Evolutionary conservation across 2,329 filamentous ascomycete genomes (phyloP).

Genomic region (Trichoderma cornu-damae): DNA sequence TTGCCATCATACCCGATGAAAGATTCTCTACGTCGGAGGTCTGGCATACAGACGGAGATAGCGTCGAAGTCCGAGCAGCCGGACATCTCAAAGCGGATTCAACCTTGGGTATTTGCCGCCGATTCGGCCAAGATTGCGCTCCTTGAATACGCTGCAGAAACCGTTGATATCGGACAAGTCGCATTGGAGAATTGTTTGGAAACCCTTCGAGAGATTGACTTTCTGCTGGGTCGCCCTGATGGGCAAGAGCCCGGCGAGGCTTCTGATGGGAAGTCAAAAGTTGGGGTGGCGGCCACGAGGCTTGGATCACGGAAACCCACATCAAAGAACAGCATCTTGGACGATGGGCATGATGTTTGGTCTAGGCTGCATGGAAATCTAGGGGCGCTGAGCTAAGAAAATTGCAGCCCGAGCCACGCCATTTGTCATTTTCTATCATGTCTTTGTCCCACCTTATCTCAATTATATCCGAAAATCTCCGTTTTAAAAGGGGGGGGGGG

Average conservation of each 20-base stretch:
- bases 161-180: constrained; percentile 53
- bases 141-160: constrained; percentile 54
- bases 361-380: constrained; percentile 49
- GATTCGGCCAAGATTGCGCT: constrained; percentile 56
- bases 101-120: constrained; percentile 56
- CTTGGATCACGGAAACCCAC: constrained; percentile 1
- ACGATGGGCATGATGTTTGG: constrained; percentile 41
- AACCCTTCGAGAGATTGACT: constrained; percentile 45
- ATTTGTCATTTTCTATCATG: background rate
- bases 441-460: constrained; percentile 4
- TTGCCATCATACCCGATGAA: constrained; percentile 48
- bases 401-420: constrained; percentile 19
- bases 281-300: background rate
- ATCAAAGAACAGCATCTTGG: constrained; percentile 23
- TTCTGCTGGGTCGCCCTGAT: constrained; percentile 41
- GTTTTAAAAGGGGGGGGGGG: constrained; percentile 10
- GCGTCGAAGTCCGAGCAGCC: constrained; percentile 34
- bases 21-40: constrained; percentile 30
- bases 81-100: constrained; percentile 41
- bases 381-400: constrained; percentile 44
- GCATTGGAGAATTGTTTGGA: constrained; percentile 50
- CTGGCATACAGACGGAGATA: constrained; percentile 43
- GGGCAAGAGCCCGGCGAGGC: constrained; percentile 29
- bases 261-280: constrained; percentile 15
- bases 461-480: constrained; percentile 1